phyloP scores from a whole-genome alignment of 306 rosid genomes.

The Quercus wislizeni region DNA sequence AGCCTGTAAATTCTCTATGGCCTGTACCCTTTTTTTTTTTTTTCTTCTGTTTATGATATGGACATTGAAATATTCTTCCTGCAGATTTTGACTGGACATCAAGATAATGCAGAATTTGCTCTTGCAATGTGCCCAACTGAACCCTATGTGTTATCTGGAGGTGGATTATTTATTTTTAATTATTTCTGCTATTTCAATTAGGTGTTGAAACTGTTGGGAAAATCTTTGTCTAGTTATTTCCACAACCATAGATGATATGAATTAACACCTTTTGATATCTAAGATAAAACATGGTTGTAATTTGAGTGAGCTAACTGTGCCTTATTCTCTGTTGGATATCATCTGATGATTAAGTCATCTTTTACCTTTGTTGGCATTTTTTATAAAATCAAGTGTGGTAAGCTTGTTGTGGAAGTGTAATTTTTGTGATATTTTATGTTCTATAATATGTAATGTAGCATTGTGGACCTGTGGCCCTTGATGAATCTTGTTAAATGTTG shows the following conservation, averaged over 20 bases:
- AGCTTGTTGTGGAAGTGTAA: too few species aligned
- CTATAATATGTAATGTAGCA: neutral
- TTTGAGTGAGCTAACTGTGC: neutral
- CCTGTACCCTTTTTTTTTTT: neutral
- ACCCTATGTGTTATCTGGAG: slow-evolving; percentile 97
- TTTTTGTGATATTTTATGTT: too few species aligned
- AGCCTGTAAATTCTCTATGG: neutral
- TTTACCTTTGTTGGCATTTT: neutral
- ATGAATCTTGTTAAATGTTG: neutral
- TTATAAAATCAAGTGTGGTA: too few species aligned
- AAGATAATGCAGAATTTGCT: slow-evolving; percentile 99
- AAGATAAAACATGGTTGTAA: neutral
- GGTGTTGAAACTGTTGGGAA: neutral
- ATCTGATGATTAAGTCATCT: neutral
- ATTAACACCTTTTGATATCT: neutral
- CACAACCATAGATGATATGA: neutral
- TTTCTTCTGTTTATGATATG: neutral
- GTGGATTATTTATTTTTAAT: slow-evolving; percentile 30
- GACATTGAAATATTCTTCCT: slow-evolving; percentile 1
- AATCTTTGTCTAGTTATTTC: neutral
- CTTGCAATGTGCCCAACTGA: slow-evolving; percentile 99
- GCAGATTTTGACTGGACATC: slow-evolving; percentile 96
- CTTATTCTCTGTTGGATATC: neutral
- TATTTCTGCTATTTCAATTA: neutral
- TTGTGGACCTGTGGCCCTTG: neutral